Percentiles rank a stretch among this genome's conserved stretches.
These are phyloP conservation scores for Nemania diffusa DNA, from an alignment of 2,329 filamentous ascomycete species.

Conservation along the genomic window DNA sequence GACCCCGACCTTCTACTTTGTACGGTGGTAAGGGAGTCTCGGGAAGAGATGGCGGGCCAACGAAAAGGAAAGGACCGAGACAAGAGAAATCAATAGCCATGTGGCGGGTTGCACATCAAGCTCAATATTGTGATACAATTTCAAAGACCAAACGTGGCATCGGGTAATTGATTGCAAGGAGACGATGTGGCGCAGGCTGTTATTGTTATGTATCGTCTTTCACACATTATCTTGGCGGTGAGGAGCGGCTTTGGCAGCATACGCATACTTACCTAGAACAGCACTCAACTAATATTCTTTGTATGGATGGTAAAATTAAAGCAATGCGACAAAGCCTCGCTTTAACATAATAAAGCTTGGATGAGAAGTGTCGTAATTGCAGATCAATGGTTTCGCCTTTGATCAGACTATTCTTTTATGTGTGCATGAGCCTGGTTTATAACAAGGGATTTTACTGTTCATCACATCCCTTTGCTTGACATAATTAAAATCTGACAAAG, in stretches of 20 bases:
- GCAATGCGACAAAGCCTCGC: slow-evolving; percentile 6
- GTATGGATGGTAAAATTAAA: neutral
- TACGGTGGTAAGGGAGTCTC: neutral
- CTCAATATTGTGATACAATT: slow-evolving; percentile 4
- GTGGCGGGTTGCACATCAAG: slow-evolving; percentile 11
- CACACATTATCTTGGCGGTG: slow-evolving; percentile 1
- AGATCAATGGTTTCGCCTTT: slow-evolving; percentile 30
- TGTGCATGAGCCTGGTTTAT: neutral
- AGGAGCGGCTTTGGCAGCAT: neutral
- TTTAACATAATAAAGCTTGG: slow-evolving; percentile 4
- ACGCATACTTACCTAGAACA: neutral
- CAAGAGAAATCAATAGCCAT: slow-evolving; percentile 1
- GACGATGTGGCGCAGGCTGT: slow-evolving; percentile 18
- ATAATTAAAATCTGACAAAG: slow-evolving; percentile 28
- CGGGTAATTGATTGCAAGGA: slow-evolving; percentile 30
- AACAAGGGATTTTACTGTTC: neutral
- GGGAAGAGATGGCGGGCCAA: slow-evolving; percentile 12
- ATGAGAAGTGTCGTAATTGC: slow-evolving; percentile 14
- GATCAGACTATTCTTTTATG: slow-evolving; percentile 7
- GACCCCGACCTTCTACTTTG: neutral
- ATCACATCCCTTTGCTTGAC: slow-evolving; percentile 17
- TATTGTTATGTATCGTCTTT: neutral
- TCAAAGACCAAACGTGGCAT: slow-evolving; percentile 29
- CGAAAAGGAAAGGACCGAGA: slow-evolving; percentile 17
- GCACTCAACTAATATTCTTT: neutral